These are phyloP conservation scores for Cladophialophora bantiana DNA, from an alignment of 2,329 filamentous ascomycete genomes.

Conservation along the genomic window DNA sequence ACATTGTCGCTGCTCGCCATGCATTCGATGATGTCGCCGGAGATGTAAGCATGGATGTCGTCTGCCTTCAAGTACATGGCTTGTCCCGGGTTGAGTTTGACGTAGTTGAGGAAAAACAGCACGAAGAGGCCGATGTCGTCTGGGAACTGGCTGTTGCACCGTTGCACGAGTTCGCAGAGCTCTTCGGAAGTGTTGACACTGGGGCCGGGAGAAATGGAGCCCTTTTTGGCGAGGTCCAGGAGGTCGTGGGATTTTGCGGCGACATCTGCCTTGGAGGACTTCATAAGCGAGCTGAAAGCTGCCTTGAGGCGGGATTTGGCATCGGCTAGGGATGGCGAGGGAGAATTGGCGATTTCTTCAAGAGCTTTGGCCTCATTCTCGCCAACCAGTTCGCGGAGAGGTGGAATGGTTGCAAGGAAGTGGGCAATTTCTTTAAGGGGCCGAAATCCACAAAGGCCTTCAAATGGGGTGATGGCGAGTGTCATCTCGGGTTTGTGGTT, in stretches of 20 bases:
- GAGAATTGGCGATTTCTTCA: conserved; percentile 59
- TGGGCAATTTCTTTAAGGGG: conserved; percentile 85
- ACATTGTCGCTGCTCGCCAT: conserved; percentile 99
- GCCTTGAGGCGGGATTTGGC: conserved; percentile 82
- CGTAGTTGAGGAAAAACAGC: conserved; percentile 96
- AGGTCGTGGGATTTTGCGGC: conserved; percentile 71
- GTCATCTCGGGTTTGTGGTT: conserved; percentile 99
- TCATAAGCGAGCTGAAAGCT: conserved; percentile 82
- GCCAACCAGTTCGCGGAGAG: conserved; percentile 72
- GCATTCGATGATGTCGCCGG: conserved; percentile 90
- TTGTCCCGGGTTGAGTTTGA: conserved; percentile 85
- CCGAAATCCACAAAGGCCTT: conserved; percentile 94
- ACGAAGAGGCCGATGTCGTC: conserved; percentile 92
- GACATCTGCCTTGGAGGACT: conserved; percentile 71
- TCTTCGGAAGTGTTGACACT: conserved; percentile 72
- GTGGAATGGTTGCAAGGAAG: conserved; percentile 73
- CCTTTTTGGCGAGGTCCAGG: conserved; percentile 68
- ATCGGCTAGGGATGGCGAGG: conserved; percentile 59
- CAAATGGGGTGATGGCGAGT: conserved; percentile 94
- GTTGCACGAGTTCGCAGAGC: conserved; percentile 76
- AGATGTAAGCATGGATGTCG: conserved; percentile 90
- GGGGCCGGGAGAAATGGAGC: conserved; percentile 54
- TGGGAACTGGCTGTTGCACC: conserved; percentile 84
- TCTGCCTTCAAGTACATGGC: conserved; percentile 96
- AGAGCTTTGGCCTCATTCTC: conserved; percentile 67